A percentile compares a stretch with the other conserved stretches of the same genome.
Conservation (phyloP, 1,139 yeast genomes). For the Eremothecium coryli region DNA sequence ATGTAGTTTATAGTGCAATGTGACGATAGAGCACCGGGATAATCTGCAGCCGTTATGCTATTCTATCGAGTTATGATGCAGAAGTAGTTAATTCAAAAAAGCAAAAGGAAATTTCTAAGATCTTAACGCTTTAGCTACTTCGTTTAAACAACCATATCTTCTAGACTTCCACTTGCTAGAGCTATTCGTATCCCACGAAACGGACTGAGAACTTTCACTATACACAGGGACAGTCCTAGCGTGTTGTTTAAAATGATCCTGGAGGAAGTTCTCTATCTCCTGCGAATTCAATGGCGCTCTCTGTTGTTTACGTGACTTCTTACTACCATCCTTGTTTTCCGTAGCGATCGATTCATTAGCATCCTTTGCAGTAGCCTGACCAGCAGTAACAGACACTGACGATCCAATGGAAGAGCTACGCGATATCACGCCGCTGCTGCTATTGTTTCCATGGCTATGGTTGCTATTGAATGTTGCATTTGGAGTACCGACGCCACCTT, state of each 20-base stretch:
- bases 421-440: constrained; percentile 1
- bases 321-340: background rate
- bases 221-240: constrained; percentile 7
- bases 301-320: constrained; percentile 8
- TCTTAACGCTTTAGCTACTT: constrained; percentile 21
- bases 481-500: background rate
- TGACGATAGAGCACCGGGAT: no score
- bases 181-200: constrained; percentile 28
- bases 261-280: constrained; percentile 22
- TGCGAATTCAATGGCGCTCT: constrained; percentile 24
- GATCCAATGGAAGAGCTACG: constrained; percentile 1
- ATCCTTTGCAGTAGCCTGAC: background rate
- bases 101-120: no score
- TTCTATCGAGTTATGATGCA: no score
- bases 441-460: constrained; percentile 19
- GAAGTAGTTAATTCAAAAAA: no score
- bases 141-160: constrained; percentile 24
- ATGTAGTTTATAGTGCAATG: no score
- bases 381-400: background rate
- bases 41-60: no score
- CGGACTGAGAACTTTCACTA: constrained; percentile 10
- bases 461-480: background rate
- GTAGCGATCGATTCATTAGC: background rate
- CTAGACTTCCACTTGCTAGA: constrained; percentile 23
- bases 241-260: constrained; percentile 15